Evolutionary conservation across 176 grass and related monocot species (phyloP), one percentile per base, ranked within the genome.

Genomic region (Metroxylon sagu): DNA sequence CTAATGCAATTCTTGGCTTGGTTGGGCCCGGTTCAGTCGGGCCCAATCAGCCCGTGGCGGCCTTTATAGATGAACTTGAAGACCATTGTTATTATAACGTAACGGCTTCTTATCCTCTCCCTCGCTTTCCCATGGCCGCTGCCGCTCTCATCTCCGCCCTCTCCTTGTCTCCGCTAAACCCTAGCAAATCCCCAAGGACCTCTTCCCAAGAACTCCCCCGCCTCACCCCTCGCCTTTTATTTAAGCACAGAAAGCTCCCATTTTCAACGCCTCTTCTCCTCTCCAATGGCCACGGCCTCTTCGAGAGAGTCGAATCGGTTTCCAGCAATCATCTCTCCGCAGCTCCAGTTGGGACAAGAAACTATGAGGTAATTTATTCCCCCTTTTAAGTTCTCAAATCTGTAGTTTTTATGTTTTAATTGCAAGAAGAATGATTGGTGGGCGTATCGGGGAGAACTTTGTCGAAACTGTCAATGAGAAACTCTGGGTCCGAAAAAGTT

Each of bases 341-440:
- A 14, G 25, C 55, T 82, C 72, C 61, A 15, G 5, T 50, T 18
- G 67, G 54, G 48, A 49, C 66, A 19, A 76, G 59, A 59, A 67
- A 72, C 26, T 76, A 82, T 50, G 79, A 82, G 79, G 79, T 76
- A 19, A 10, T 3, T 43, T 43, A 14, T 43, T 43, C 8, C 35
- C 0, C 10, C 12, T 43, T 43, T 43, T 14, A 43, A 10, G 35
- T 12, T 43, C 35, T 43, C 8, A 43, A 43, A 14, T 43, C 1
- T 2, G 35, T 43, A 43, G 35, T 14, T 43, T 43, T 39, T 43
- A 7, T 43, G 35, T 12, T 43, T 43, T 43, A 10, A 12, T 43
- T 43, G 35, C 7, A 3, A 12, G 8, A 43, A 43, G 35, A 6
- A 43, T 43, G 35, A 43, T 12, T 43, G 10, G 35, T 43, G 8